Base-by-base conservation (phyloP, 2,329 filamentous ascomycete genomes). In the Clarireedia paspali region DNA sequence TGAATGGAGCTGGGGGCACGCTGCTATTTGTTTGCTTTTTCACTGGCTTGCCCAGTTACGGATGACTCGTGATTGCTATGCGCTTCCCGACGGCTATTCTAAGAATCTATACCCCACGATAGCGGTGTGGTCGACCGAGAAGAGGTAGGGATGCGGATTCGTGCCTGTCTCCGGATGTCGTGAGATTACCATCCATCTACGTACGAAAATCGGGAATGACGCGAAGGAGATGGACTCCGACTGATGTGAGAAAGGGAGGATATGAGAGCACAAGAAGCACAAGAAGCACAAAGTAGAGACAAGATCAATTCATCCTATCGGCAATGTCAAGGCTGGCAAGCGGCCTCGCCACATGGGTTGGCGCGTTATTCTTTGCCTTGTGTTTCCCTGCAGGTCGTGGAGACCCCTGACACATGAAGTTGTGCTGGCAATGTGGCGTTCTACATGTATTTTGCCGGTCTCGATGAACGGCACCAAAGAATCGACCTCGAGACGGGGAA, bases 351-450 rank as follows among this genome's bases (percentile, higher is more conserved):
- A 20, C 39, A 17, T 10, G 20, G 20, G 39, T 44, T 50, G 46
- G 17, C 30, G 10, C 36, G n/a, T 27, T 44, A 24, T 36, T 36
- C 52, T 24, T 55, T 42, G 52, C 52, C 52, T 55, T 17, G 52
- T 50, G 52, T 47, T 42, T 55, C 27, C 14, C 48, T 55, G 52
- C 52, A 55, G 49, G 46, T 50, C 52, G 38, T 49, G 30, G 39
- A 49, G 38, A 23, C 46, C 52, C 52, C 46, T 55, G 51, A 40
- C 38, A 40, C 38, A 27, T 26, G 47, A 34, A 12, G 17, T 55
- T 36, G 52, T 34, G 46, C 38, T 44, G 30, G 52, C 24, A 46
- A 23, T 46, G 12, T 46, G 42, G 42, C 42, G 42, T 46, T 46
- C 6, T 46, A 23, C 20, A 46, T 14, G 27, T 50, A 50, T 50